Conservation (phyloP, 202 grass and related monocot genomes). For the Thinopyrum obtusiflorum region DNA sequence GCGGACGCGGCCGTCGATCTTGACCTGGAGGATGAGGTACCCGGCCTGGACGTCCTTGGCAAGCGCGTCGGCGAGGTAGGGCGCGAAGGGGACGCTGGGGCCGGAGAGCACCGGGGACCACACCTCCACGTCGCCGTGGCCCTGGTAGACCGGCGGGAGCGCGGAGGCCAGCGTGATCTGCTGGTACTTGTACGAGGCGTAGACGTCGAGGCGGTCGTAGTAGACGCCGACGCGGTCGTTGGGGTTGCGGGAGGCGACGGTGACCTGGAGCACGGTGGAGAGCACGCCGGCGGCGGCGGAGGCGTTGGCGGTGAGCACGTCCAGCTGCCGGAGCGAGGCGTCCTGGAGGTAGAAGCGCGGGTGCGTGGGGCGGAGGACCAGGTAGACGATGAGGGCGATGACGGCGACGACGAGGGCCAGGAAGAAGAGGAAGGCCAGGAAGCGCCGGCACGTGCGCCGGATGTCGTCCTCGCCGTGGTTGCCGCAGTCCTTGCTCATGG, state of each 20-base stretch:
- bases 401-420: slow-evolving; percentile 16
- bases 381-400: slow-evolving; percentile 47
- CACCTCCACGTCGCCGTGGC: slow-evolving; percentile 75
- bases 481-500: slow-evolving; percentile 51
- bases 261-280: slow-evolving; percentile 50
- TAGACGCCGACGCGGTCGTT: slow-evolving; percentile 67
- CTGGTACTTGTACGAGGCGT: slow-evolving; percentile 74
- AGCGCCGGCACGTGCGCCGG: neutral
- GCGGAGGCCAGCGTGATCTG: slow-evolving; percentile 49
- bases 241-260: slow-evolving; percentile 77
- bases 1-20: slow-evolving; percentile 61
- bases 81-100: slow-evolving; percentile 50
- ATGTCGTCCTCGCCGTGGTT: slow-evolving; percentile 34
- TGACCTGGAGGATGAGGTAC: slow-evolving; percentile 52
- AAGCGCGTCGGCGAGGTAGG: slow-evolving; percentile 46
- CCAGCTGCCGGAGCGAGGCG: slow-evolving; percentile 37
- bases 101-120: slow-evolving; percentile 74
- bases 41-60: slow-evolving; percentile 33
- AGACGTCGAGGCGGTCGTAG: slow-evolving; percentile 85
- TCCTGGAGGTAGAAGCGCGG: slow-evolving; percentile 67
- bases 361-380: slow-evolving; percentile 53
- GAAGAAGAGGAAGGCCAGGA: neutral
- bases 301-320: neutral
- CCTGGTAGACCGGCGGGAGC: slow-evolving; percentile 57
- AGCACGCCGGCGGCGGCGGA: slow-evolving; percentile 8